Evolutionary conservation across 192 early-diverging fungal genomes (phyloP).

Genomic region (Coemansia sp.): DNA sequence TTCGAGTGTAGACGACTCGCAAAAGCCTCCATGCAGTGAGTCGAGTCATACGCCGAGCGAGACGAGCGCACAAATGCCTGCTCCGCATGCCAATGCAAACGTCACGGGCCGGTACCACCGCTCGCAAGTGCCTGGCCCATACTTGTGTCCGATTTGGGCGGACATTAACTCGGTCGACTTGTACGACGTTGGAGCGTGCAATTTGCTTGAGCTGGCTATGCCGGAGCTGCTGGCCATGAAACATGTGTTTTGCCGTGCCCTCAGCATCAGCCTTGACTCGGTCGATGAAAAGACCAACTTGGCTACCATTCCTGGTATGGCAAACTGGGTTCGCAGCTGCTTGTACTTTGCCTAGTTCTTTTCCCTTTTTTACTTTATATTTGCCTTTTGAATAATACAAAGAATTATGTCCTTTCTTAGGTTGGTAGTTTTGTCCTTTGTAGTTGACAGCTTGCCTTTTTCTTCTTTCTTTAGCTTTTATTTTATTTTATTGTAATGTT

Average conservation of each 20-base stretch:
- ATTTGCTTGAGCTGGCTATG: conserved; percentile 42
- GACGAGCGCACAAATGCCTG: conserved; percentile 23
- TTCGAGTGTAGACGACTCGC: not conserved
- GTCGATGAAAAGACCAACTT: conserved; percentile 40
- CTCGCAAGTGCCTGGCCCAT: conserved; percentile 47
- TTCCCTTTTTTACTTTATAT: not conserved
- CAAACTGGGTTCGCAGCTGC: conserved; percentile 45
- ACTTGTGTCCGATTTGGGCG: conserved; percentile 52
- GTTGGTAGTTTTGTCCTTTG: too few relatives aligned
- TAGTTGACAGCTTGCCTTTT: not conserved
- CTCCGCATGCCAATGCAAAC: conserved; percentile 32
- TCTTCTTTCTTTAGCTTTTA: conserved; percentile 1
- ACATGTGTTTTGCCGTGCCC: conserved; percentile 48
- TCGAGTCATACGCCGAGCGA: conserved; percentile 30
- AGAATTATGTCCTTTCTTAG: not conserved
- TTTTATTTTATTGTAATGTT: not conserved
- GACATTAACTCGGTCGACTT: conserved; percentile 51
- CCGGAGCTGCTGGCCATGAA: conserved; percentile 53
- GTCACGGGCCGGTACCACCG: conserved; percentile 42
- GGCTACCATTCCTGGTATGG: conserved; percentile 34
- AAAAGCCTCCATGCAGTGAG: not conserved
- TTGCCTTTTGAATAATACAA: too few relatives aligned
- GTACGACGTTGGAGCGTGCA: conserved; percentile 50
- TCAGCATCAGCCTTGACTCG: conserved; percentile 38
- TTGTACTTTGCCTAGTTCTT: conserved; percentile 12